Evolutionary conservation across 2,329 filamentous ascomycete species (phyloP).

Genomic region (Huntiella savannae): DNA sequence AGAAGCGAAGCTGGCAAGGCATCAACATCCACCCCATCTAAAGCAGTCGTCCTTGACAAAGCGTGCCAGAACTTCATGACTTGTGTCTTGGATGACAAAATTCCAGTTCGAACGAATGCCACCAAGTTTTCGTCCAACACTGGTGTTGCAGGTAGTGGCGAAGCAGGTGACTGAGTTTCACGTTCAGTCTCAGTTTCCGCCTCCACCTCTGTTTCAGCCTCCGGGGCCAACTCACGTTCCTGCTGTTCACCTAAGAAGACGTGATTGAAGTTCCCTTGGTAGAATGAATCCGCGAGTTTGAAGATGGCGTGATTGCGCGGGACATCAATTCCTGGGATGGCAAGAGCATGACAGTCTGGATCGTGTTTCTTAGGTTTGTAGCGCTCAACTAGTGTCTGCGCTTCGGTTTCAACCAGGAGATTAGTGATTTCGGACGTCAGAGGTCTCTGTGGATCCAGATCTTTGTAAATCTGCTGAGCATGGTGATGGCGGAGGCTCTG

Average conservation of each 20-base stretch:
- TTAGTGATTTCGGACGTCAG: constrained; percentile 18
- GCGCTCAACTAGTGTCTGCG: constrained; percentile 28
- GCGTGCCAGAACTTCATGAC: constrained; percentile 27
- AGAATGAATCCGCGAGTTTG: constrained; percentile 1
- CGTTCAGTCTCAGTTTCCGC: constrained; percentile 23
- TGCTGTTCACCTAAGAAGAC: constrained; percentile 42
- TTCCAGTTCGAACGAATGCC: constrained; percentile 22
- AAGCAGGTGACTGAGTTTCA: constrained; percentile 29
- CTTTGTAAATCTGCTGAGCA: constrained; percentile 21
- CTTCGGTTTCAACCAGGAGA: constrained; percentile 36
- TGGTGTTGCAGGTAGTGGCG: constrained; percentile 23
- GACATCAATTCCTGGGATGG: not conserved
- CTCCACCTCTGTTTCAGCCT: constrained; percentile 27
- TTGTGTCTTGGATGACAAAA: constrained; percentile 14
- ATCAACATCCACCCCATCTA: constrained; percentile 16
- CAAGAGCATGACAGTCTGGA: no score
- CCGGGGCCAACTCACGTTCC: constrained; percentile 46
- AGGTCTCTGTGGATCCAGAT: not conserved
- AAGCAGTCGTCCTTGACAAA: constrained; percentile 23
- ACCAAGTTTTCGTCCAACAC: constrained; percentile 18
- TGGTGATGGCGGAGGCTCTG: constrained; percentile 34
- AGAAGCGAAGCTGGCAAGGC: constrained; percentile 23
- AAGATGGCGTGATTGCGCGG: not conserved
- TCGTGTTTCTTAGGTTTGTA: constrained; percentile 24
- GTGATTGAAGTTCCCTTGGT: not conserved